Evolutionary conservation across 768 basidiomycete species (phyloP).

Genomic region (Leccinum ochraceum): DNA sequence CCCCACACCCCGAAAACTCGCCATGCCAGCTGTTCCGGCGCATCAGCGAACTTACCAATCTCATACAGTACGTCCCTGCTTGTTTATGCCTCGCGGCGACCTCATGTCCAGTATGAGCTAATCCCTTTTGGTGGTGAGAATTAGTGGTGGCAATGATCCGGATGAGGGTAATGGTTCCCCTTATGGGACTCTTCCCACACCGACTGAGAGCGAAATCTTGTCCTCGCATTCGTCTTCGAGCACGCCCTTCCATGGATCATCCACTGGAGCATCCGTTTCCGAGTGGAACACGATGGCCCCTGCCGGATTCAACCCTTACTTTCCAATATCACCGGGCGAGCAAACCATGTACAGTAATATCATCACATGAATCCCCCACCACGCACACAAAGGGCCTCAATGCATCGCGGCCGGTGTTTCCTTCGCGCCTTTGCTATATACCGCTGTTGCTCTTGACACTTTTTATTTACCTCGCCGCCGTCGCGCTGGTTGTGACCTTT

Average conservation of each 20-base stretch:
- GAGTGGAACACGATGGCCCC: conserved; percentile 61
- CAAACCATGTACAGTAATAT: conserved; percentile 59
- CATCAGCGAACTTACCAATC: conserved; percentile 58
- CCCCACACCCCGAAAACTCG: conserved; percentile 54
- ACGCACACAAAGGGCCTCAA: background rate
- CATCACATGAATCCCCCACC: conserved; percentile 43
- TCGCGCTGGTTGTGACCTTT: conserved; percentile 34
- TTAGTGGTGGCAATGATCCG: conserved; percentile 54
- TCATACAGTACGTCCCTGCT: conserved; percentile 61
- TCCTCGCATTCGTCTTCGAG: conserved; percentile 47
- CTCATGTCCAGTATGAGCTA: conserved; percentile 37
- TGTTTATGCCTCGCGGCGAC: conserved; percentile 33
- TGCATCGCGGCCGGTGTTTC: background rate
- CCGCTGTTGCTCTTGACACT: conserved; percentile 16
- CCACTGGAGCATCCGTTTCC: conserved; percentile 52
- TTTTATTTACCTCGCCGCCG: conserved; percentile 25
- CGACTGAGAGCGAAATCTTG: conserved; percentile 62
- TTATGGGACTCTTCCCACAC: conserved; percentile 57
- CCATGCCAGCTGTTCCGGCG: conserved; percentile 58
- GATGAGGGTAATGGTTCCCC: conserved; percentile 47
- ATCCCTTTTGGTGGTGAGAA: conserved; percentile 32
- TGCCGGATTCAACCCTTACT: conserved; percentile 67
- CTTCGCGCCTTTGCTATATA: conserved; percentile 7
- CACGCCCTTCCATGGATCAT: conserved; percentile 42
- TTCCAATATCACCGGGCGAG: conserved; percentile 56